Evolutionary conservation across 345 rosid genomes (phyloP).

Genomic region (Syzygium grande): DNA sequence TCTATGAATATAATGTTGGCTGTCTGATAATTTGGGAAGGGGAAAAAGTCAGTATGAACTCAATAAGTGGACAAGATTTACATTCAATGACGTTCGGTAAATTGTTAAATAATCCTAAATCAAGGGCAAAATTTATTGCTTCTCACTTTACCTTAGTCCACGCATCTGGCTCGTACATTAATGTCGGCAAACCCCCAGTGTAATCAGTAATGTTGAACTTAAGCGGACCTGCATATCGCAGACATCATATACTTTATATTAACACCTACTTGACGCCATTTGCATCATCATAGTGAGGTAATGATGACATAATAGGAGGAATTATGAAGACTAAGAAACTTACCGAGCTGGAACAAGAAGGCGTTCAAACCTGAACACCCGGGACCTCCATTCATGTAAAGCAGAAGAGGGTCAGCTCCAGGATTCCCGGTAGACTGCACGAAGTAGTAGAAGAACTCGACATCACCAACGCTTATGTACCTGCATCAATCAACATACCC

Average conservation of each 20-base stretch:
- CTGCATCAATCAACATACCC: neutral
- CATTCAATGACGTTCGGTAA: neutral
- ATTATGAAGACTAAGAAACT: neutral
- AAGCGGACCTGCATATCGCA: constrained; percentile 14
- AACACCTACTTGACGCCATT: neutral
- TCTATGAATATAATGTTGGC: constrained; percentile 16
- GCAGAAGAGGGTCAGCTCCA: neutral
- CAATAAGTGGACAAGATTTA: neutral
- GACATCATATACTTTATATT: neutral
- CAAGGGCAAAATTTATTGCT: neutral
- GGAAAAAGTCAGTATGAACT: neutral
- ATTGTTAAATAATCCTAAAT: neutral
- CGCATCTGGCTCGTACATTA: neutral
- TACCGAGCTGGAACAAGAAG: neutral
- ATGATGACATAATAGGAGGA: neutral
- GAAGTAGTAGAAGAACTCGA: neutral
- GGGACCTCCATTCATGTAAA: neutral
- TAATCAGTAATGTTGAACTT: constrained; percentile 5
- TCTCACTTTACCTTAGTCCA: neutral
- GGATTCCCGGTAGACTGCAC: neutral
- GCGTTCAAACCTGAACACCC: neutral
- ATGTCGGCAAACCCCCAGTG: constrained; percentile 10
- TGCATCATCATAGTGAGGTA: neutral
- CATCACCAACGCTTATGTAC: neutral
- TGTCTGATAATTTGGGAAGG: neutral